Evolutionary conservation across 345 rosid species (phyloP).

Genomic region (Tarenaya hassleriana): DNA sequence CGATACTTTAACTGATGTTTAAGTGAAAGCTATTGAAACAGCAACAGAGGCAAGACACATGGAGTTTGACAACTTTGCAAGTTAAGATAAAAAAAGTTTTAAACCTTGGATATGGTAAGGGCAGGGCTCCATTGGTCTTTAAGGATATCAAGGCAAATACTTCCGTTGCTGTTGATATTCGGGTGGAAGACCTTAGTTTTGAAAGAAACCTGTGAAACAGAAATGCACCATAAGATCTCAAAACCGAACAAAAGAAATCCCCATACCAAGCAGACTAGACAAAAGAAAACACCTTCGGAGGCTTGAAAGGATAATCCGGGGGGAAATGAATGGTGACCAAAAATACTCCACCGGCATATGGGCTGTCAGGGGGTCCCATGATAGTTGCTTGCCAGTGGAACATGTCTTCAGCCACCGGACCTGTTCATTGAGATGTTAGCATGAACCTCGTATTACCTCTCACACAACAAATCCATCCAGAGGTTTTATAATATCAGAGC

Average conservation of each 20-base stretch:
- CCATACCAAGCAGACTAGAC: background rate
- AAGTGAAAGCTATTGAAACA: no score
- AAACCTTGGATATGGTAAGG: slow-evolving; percentile 4
- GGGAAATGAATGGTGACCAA: slow-evolving; percentile 35
- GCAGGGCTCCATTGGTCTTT: slow-evolving; percentile 12
- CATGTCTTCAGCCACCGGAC: slow-evolving; percentile 38
- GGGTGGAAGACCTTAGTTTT: slow-evolving; percentile 11
- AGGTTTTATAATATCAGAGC: no score
- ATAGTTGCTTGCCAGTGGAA: slow-evolving; percentile 41
- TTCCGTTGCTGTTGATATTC: slow-evolving; percentile 7
- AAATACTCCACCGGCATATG: slow-evolving; percentile 36
- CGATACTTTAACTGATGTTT: no score
- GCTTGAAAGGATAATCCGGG: slow-evolving; percentile 41
- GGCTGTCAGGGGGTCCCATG: slow-evolving; percentile 37
- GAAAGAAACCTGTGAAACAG: background rate
- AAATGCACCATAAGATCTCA: background rate
- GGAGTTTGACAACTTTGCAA: no score
- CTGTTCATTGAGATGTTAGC: no score
- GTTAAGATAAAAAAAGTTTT: background rate
- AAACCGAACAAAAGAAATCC: no score
- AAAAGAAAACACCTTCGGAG: slow-evolving; percentile 31
- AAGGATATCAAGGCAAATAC: slow-evolving; percentile 3
- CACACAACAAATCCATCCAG: no score
- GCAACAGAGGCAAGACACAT: no score
- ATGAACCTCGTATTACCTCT: no score